These are phyloP conservation scores for Teunomyces gatunensis DNA, from an alignment of 805 yeast species.

Conservation along the genomic window DNA sequence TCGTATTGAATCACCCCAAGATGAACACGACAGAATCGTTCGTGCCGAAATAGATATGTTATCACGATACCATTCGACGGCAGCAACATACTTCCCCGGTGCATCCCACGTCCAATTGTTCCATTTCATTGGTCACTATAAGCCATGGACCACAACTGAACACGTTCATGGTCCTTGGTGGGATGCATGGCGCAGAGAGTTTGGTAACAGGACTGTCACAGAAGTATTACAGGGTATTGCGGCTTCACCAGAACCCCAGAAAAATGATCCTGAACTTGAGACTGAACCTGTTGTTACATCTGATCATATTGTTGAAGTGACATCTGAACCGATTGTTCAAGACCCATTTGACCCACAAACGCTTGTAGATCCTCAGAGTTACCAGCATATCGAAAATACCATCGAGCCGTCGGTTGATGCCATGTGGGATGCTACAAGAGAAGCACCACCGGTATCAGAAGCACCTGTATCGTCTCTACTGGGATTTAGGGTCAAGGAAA, in stretches of 20 bases:
- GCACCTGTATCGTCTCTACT: not conserved
- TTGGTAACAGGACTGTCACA: slow-evolving; percentile 22
- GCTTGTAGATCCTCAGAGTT: slow-evolving; percentile 32
- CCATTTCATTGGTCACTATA: slow-evolving; percentile 65
- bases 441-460: slow-evolving; percentile 38
- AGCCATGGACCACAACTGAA: slow-evolving; percentile 49
- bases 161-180: slow-evolving; percentile 36
- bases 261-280: not conserved
- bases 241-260: not conserved
- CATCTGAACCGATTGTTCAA: not conserved
- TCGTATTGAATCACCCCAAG: not conserved
- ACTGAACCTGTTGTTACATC: too few species aligned
- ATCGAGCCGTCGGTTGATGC: slow-evolving; percentile 17
- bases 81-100: slow-evolving; percentile 14
- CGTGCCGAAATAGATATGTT: slow-evolving; percentile 1
- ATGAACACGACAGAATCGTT: slow-evolving; percentile 1
- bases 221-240: slow-evolving; percentile 13
- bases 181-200: slow-evolving; percentile 34
- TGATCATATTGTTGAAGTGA: too few species aligned
- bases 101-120: slow-evolving; percentile 44
- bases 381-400: slow-evolving; percentile 18
- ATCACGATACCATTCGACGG: slow-evolving; percentile 19
- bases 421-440: slow-evolving; percentile 45
- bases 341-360: slow-evolving; percentile 14
- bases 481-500: slow-evolving; percentile 12